These are phyloP conservation scores for Barnettozyma botsteinii DNA, from an alignment of 805 yeast species.

Conservation along the genomic window DNA sequence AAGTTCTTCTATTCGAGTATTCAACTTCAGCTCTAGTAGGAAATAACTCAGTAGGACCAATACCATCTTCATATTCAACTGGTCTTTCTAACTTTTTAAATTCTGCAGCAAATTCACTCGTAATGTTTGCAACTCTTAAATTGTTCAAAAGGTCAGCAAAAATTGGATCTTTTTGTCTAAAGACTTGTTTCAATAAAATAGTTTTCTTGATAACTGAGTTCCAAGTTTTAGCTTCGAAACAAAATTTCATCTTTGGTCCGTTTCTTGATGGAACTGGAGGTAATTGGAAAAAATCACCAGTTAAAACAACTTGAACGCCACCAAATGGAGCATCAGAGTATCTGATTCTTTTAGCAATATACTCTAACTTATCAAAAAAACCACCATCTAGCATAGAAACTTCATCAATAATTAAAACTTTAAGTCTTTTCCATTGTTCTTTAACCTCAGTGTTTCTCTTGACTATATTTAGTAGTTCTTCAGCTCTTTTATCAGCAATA, in stretches of 20 bases:
- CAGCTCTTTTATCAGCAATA: conserved; percentile 46
- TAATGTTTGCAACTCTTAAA: conserved; percentile 66
- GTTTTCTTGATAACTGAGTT: conserved; percentile 53
- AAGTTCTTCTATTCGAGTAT: conserved; percentile 53
- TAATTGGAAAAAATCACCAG: conserved; percentile 95
- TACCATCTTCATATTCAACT: conserved; percentile 60
- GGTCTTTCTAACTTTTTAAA: conserved; percentile 54
- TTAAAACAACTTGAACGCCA: conserved; percentile 81
- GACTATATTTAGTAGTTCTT: conserved; percentile 35
- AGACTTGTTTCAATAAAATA: conserved; percentile 68
- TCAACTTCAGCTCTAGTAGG: conserved; percentile 87
- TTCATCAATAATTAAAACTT: conserved; percentile 83
- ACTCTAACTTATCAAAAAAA: conserved; percentile 69
- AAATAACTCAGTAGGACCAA: conserved; percentile 83
- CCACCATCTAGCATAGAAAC: conserved; percentile 88
- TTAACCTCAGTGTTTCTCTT: conserved; percentile 37
- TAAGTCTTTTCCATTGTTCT: conserved; percentile 59
- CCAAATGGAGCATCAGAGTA: conserved; percentile 68
- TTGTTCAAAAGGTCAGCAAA: conserved; percentile 77
- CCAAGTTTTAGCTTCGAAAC: conserved; percentile 80
- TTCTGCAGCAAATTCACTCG: conserved; percentile 38
- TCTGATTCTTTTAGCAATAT: conserved; percentile 55
- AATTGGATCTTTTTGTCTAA: conserved; percentile 81
- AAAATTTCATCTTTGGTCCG: conserved; percentile 41
- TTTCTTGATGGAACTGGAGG: conserved; percentile 68